These are phyloP conservation scores for Geotrichum carabidarum DNA, from an alignment of 1,139 yeast species.

Conservation along the genomic window DNA sequence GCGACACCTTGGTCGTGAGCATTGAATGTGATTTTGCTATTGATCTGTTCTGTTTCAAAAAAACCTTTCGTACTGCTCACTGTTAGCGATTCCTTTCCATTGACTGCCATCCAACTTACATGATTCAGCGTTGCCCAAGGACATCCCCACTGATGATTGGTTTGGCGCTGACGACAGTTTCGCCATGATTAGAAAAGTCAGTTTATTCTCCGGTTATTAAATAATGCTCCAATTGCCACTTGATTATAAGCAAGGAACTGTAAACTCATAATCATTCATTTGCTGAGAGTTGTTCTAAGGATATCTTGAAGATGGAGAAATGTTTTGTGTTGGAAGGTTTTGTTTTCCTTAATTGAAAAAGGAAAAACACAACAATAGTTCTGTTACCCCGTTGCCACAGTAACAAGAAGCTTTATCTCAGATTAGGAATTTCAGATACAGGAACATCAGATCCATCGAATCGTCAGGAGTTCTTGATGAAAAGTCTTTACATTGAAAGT, in stretches of 20 bases:
- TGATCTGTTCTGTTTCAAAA: constrained; percentile 16
- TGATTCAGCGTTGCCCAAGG: constrained; percentile 2
- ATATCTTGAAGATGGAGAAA: background rate
- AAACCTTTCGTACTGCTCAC: background rate
- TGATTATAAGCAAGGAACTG: background rate
- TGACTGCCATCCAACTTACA: background rate
- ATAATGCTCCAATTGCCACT: background rate
- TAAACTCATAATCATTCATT: background rate
- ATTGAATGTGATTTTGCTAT: constrained; percentile 15
- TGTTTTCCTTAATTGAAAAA: background rate
- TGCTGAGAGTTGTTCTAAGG: background rate
- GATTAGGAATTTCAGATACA: background rate
- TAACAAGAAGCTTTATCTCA: background rate
- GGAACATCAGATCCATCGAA: no score
- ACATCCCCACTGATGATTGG: background rate
- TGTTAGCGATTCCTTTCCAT: background rate
- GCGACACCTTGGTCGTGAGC: constrained; percentile 10
- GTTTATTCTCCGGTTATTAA: background rate
- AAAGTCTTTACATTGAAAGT: background rate
- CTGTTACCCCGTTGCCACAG: background rate
- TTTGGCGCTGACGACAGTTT: constrained; percentile 2
- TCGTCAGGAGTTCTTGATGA: no score
- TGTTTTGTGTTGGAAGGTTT: background rate
- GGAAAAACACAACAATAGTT: background rate
- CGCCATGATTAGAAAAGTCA: background rate